Base-by-base conservation (phyloP, 345 rosid genomes). In the Eutrema yunnanense region DNA sequence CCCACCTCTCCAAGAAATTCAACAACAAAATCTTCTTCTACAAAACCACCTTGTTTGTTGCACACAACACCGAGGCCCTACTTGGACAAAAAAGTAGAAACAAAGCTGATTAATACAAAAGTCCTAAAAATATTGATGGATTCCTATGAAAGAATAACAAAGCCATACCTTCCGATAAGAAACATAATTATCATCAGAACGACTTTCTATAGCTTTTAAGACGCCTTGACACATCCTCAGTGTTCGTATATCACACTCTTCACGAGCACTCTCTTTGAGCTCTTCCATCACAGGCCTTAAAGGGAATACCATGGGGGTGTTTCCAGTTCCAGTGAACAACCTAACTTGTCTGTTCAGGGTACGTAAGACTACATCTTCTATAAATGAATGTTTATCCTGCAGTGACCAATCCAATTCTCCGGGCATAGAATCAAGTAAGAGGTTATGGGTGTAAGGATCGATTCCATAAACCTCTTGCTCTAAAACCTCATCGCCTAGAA, bases 11-110 rank as follows among this genome's bases (percentile, higher is more conserved):
- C 99, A 78, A 96, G 77, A 82, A 96, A 96, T 79, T 96, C 98
- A 75, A 96, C 98, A 83, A 96, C 92, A 79, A 96, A 96, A 78
- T 96, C 99, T n/a, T 96, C 98, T 48, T 76, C 86, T 69, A 82
- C 90, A 80, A 96, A 96, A 67, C 99, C 99, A 80, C 87, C 88
- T 81, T 84, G 84, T 81, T 92, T 96, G 83, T 90, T 84, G 87
- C 99, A 96, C 77, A 96, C 96, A 78, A 96, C 99, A 49, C 99
- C 99, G 63, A 96, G 97, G 42, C 99, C 99, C 99, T 96, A 73
- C 50, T 60, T 55, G 73, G 72, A 81, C 41, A 79, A 67, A 76
- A 46, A 30, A 10, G 47, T 32, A 63, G 48, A 40, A 69, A 68
- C 69, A n/a, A 29, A 40, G 72, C 67, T 37, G 59, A 77, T 78